phyloP scores from a whole-genome alignment of 306 rosid species.

The Trichosanthes truncata region DNA sequence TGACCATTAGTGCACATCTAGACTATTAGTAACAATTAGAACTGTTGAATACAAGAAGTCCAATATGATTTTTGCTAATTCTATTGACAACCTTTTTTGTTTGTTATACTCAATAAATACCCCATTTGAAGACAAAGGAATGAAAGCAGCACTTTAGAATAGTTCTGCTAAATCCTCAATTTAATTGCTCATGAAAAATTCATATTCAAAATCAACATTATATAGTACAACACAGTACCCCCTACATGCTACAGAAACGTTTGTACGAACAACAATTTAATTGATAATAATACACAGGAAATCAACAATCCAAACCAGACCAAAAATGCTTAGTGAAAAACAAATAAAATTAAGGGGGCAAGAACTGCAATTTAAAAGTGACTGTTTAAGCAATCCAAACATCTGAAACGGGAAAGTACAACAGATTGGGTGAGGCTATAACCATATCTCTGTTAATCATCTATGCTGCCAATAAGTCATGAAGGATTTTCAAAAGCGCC shows the following conservation, averaged over 20 bases:
- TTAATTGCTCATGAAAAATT: not conserved
- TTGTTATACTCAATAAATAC: not conserved
- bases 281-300: not conserved
- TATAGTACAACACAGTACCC: not conserved
- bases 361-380: not conserved
- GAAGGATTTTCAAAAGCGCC: not conserved
- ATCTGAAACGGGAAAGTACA: not conserved
- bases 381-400: not conserved
- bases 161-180: not conserved
- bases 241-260: not conserved
- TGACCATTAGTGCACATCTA: no score
- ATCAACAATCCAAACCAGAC: not conserved
- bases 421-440: not conserved
- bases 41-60: no score
- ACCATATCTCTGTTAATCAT: not conserved
- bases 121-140: not conserved
- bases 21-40: no score
- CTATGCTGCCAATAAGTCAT: not conserved
- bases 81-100: not conserved
- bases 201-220: not conserved
- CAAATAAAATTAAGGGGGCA: not conserved
- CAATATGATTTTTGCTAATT: no score
- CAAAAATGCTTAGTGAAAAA: not conserved
- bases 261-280: not conserved
- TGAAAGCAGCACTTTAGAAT: not conserved